A percentile compares a stretch with the other conserved stretches of the same genome.
These are phyloP conservation scores for Rhodosporidiobolus sp. DNA, from an alignment of 768 basidiomycete species.

Conservation along the genomic window DNA sequence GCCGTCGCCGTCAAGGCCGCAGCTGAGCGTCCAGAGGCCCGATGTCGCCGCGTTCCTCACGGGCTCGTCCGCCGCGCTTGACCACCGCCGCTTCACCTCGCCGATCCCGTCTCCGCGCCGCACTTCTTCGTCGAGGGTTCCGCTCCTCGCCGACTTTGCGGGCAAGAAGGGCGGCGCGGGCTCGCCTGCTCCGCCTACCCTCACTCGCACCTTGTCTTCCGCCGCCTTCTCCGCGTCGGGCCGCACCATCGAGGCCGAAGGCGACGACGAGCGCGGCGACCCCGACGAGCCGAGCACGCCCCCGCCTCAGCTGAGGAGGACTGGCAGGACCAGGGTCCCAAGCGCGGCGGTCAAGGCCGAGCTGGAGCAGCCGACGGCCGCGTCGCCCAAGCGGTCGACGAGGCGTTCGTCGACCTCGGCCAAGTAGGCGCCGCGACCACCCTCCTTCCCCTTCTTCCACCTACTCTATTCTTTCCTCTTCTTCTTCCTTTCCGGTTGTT, in stretches of 20 bases:
- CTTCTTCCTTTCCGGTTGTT: too few relatives aligned
- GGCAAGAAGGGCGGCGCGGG: background rate
- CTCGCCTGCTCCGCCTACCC: background rate
- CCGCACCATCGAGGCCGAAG: background rate
- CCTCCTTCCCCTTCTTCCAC: too few relatives aligned
- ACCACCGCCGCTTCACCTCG: constrained; percentile 5
- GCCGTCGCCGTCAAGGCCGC: background rate
- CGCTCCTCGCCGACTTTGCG: background rate
- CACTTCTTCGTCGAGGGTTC: background rate
- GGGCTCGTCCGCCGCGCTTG: constrained; percentile 5
- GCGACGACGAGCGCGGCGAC: too few relatives aligned
- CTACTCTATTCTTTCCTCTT: too few relatives aligned
- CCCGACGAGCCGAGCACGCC: too few relatives aligned
- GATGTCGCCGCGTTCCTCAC: constrained; percentile 17
- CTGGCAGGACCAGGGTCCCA: too few relatives aligned
- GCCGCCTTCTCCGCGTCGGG: background rate
- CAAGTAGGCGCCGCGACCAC: too few relatives aligned
- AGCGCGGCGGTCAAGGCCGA: too few relatives aligned
- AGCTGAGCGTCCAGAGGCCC: background rate
- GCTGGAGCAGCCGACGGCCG: too few relatives aligned
- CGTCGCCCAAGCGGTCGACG: too few relatives aligned
- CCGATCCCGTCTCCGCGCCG: constrained; percentile 13
- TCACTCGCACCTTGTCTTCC: background rate
- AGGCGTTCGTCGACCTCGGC: too few relatives aligned
- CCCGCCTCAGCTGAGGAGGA: too few relatives aligned